A percentile compares a stretch with the other conserved stretches of the same genome.
Evolutionary conservation across 768 basidiomycete species (phyloP).

Genomic region (Naganishia vishniacii): DNA sequence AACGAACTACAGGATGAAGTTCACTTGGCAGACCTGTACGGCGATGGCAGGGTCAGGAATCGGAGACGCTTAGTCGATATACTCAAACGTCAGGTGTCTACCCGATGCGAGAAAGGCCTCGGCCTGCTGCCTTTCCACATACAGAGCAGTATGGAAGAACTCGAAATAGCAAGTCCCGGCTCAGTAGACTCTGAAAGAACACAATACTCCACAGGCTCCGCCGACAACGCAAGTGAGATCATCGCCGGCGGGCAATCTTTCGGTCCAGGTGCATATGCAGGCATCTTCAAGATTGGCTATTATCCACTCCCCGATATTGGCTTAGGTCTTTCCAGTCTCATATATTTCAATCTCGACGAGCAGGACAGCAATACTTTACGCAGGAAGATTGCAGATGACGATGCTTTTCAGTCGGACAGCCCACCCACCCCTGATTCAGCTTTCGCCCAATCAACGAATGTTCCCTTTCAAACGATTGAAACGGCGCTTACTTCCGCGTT

Average conservation of each 20-base stretch:
- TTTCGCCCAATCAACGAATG: background rate
- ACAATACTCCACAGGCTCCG: background rate
- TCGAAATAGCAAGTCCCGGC: background rate
- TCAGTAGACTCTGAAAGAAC: background rate
- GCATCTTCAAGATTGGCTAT: background rate
- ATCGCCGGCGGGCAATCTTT: background rate
- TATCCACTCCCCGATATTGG: background rate
- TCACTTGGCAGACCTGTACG: constrained; percentile 9
- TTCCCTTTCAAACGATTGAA: too few species aligned
- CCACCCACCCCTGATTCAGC: background rate
- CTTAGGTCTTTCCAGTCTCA: background rate
- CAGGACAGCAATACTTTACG: background rate
- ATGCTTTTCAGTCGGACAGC: background rate
- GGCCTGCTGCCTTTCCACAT: background rate
- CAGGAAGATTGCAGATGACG: background rate
- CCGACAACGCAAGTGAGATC: constrained; percentile 11
- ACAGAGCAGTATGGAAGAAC: background rate
- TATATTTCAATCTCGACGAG: background rate
- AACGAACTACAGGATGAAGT: background rate
- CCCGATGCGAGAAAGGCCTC: background rate
- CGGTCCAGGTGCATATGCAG: too few species aligned
- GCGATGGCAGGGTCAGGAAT: constrained; percentile 15
- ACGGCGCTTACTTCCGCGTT: too few species aligned
- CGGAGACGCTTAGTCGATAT: background rate
- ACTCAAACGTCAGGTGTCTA: background rate